These are phyloP conservation scores for Leccinum arenicola DNA, from an alignment of 768 basidiomycete species.

Conservation along the genomic window DNA sequence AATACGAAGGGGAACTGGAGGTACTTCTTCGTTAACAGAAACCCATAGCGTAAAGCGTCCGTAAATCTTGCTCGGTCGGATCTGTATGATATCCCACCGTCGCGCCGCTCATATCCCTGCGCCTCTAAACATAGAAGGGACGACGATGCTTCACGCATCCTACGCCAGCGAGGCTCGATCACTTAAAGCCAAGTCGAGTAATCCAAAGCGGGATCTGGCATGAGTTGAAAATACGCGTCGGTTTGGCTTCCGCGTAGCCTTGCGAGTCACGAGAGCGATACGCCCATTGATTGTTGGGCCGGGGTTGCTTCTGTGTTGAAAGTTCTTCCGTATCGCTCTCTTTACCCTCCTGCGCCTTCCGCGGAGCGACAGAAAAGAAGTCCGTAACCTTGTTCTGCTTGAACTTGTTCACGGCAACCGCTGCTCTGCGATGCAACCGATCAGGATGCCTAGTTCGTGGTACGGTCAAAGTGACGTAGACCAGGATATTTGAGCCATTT, in stretches of 20 bases:
- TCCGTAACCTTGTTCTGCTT: constrained; percentile 97
- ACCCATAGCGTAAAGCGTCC: constrained; percentile 92
- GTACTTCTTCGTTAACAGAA: constrained; percentile 39
- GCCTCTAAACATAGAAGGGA: constrained; percentile 75
- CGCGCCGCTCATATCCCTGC: constrained; percentile 55
- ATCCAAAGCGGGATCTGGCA: constrained; percentile 60
- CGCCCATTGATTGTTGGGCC: constrained; percentile 42
- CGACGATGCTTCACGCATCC: constrained; percentile 46
- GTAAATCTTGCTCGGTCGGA: constrained; percentile 68
- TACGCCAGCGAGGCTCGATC: constrained; percentile 78
- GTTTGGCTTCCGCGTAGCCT: constrained; percentile 37
- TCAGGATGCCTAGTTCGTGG: constrained; percentile 95
- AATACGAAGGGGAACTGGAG: constrained; percentile 59
- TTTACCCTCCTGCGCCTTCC: constrained; percentile 7
- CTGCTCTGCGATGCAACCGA: constrained; percentile 91
- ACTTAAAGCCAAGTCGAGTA: constrained; percentile 79
- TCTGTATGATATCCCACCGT: constrained; percentile 91
- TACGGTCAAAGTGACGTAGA: constrained; percentile 83
- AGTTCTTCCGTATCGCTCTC: constrained; percentile 68
- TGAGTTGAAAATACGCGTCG: constrained; percentile 27
- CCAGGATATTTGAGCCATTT: constrained; percentile 97
- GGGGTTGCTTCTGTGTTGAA: constrained; percentile 25
- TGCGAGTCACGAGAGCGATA: constrained; percentile 54
- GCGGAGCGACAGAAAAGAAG: constrained; percentile 58
- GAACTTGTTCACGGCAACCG: constrained; percentile 90